Base-by-base conservation (phyloP, 2,329 filamentous ascomycete species). In the Ophiostoma quercus region DNA sequence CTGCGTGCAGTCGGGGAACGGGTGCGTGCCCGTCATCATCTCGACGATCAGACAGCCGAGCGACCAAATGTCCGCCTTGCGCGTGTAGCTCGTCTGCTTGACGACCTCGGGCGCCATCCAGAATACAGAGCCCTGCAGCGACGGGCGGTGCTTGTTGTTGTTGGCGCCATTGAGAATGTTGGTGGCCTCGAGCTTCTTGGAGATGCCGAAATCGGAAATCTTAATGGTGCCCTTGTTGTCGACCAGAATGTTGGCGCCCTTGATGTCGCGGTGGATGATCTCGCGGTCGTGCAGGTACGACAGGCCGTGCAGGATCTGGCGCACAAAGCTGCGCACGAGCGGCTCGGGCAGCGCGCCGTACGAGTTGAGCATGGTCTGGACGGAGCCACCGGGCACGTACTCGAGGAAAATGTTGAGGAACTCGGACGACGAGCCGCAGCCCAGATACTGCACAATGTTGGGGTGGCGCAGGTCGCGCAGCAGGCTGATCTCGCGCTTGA, bases 61-160 rank as follows among this genome's bases (percentile, higher is more conserved):
- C 65, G 92, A 97, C 95, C 95, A 99, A 75, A 99, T 99, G 77
- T 99, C 95, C 16, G 95, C 95, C 82, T 98, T 98, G 81, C 94
- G 92, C 5, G 94, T 98, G 81, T 99, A 97, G 6, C 93, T 94
- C 2, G 94, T 98, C 80, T 98, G 95, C 76, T 95, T 95, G 73
- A 99, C 95, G 25, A 99, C 95, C 82, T 99, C 95, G 9, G 95
- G 95, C 0, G 95, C 95, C 95, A 99, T 99, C 95, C 95, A 99
- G 82, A 97, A 99, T 68, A 99, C 95, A 34, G 93, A 97, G 16
- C 95, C 95, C 79, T 99, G 95, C 3, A 99, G 86, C 1, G 94
- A 98, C 2, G 88, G 88, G 5, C 88, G 83, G 76, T 90, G 84
- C 78, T 88, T 89, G 79, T 85, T 88, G 79, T 88, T 89, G 76